Conservation (phyloP, 2,329 filamentous ascomycete genomes). For the Daldinia eschscholtzii region DNA sequence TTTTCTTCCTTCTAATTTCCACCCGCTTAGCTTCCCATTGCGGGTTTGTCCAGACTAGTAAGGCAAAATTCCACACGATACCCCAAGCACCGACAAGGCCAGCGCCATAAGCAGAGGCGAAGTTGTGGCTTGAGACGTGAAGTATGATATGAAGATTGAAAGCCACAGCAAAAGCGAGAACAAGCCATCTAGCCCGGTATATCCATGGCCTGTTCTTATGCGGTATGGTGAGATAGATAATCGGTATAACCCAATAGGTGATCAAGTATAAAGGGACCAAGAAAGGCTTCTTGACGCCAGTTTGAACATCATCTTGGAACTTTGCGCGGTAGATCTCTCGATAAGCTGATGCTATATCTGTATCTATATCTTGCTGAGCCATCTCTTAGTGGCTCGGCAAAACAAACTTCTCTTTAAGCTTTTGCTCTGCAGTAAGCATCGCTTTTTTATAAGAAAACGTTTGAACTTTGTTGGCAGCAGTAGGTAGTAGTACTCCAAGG, state of each 20-base stretch:
- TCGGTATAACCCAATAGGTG: conserved; percentile 62
- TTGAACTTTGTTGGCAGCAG: conserved; percentile 3
- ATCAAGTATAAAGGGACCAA: conserved; percentile 66
- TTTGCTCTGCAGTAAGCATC: conserved; percentile 15
- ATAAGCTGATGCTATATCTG: conserved; percentile 49
- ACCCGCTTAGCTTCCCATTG: conserved; percentile 69
- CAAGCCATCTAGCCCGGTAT: conserved; percentile 63
- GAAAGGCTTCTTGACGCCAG: conserved; percentile 61
- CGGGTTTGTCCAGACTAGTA: conserved; percentile 67
- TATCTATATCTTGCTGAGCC: conserved; percentile 35
- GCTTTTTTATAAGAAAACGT: conserved; percentile 8
- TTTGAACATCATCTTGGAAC: conserved; percentile 51
- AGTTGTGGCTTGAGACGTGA: conserved; percentile 63
- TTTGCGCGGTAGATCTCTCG: conserved; percentile 48
- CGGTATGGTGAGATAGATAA: conserved; percentile 68
- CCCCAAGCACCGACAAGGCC: conserved; percentile 66
- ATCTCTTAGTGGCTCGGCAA: conserved; percentile 23
- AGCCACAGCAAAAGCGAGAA: conserved; percentile 59
- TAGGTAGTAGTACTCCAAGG: neutral
- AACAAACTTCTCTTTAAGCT: conserved; percentile 24
- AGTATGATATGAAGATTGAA: conserved; percentile 60
- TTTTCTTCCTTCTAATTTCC: conserved; percentile 51
- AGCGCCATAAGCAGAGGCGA: conserved; percentile 63
- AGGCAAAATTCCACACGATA: conserved; percentile 61
- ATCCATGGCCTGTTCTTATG: conserved; percentile 65